Conservation (phyloP, 306 rosid genomes). For the Prinsepia uniflora region DNA sequence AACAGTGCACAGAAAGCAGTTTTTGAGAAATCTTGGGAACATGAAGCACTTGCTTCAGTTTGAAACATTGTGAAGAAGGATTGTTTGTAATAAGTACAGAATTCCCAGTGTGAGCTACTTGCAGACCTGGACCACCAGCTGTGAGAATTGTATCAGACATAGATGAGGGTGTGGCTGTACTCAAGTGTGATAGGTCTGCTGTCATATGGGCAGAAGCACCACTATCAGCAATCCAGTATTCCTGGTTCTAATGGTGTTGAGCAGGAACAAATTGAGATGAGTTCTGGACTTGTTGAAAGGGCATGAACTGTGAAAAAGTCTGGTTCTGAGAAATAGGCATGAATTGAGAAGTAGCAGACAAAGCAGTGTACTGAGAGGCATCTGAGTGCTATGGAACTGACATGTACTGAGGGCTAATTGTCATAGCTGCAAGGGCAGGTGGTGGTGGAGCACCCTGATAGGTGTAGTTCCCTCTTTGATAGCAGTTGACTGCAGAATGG, state of each 20-base stretch:
- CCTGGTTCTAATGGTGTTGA: background rate
- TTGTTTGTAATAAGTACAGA: background rate
- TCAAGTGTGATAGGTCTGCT: background rate
- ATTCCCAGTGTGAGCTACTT: background rate
- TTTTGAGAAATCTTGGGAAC: background rate
- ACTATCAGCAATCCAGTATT: background rate
- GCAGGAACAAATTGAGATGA: no score
- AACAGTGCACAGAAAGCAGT: background rate
- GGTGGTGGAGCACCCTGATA: background rate
- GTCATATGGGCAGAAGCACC: background rate
- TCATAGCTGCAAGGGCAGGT: background rate
- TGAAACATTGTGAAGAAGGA: no score
- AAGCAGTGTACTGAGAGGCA: no score
- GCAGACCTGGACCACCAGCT: background rate
- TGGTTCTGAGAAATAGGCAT: no score
- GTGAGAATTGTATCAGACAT: background rate
- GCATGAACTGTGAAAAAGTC: no score
- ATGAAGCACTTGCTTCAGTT: background rate
- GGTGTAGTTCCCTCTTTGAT: background rate
- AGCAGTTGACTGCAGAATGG: background rate
- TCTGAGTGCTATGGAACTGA: no score
- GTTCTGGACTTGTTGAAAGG: no score
- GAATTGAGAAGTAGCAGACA: background rate
- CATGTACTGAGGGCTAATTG: no score
- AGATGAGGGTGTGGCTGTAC: background rate